Percentiles rank a stretch among this genome's conserved stretches.
Evolutionary conservation across 2,329 filamentous ascomycete species (phyloP).

Genomic region (Chaetomium sp.): DNA sequence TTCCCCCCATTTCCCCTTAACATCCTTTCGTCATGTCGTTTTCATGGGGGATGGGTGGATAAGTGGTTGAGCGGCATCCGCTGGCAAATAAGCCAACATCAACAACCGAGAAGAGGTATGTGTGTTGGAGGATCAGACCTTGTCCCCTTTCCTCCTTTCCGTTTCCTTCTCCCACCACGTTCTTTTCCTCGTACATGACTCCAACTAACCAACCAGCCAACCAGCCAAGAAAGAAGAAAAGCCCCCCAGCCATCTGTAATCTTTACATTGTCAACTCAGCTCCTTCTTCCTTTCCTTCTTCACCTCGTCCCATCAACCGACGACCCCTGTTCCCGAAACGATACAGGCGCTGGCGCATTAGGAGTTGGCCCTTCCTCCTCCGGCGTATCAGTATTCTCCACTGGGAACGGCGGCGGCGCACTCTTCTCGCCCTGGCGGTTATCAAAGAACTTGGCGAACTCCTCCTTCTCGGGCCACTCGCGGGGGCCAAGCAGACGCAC

Average conservation of each 20-base stretch:
- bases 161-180: not conserved
- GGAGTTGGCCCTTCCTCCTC: constrained; percentile 5
- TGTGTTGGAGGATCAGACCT: no score
- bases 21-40: no score
- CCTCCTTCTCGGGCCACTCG: constrained; percentile 76
- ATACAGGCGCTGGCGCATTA: constrained; percentile 13
- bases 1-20: no score
- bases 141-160: not conserved
- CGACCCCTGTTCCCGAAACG: constrained; percentile 15
- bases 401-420: constrained; percentile 51
- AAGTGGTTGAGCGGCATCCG: no score
- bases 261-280: not conserved
- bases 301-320: constrained; percentile 9
- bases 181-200: no score
- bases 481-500: constrained; percentile 77
- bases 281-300: not conserved
- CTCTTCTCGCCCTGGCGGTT: constrained; percentile 41
- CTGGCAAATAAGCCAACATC: no score
- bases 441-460: constrained; percentile 93
- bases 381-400: constrained; percentile 38
- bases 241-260: no score
- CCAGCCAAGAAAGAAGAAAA: no score
- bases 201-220: no score
- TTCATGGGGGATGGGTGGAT: no score
- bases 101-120: no score